Evolutionary conservation across 1,284 basidiomycete genomes (phyloP).

Genomic region (Heliocybe sulcata): DNA sequence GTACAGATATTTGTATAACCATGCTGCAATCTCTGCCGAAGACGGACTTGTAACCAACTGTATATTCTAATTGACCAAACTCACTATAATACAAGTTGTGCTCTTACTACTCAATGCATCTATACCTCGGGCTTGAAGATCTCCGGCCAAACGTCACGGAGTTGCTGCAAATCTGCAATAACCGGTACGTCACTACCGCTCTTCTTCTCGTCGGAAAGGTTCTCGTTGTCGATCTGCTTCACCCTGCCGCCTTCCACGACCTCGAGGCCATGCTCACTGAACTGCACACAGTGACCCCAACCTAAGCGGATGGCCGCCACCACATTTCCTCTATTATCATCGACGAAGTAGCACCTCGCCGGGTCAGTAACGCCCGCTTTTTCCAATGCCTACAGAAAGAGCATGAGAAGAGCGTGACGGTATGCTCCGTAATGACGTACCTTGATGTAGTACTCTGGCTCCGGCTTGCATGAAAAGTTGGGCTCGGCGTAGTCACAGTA

Average conservation of each 20-base stretch:
- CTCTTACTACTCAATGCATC: background rate
- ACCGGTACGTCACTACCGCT: constrained; percentile 35
- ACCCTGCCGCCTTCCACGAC: constrained; percentile 53
- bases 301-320: constrained; percentile 54
- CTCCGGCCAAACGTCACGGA: constrained; percentile 65
- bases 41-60: no score
- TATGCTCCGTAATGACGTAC: constrained; percentile 27
- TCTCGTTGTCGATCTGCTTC: constrained; percentile 40
- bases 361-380: constrained; percentile 53
- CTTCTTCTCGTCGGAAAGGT: constrained; percentile 18
- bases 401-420: background rate
- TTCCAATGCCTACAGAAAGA: constrained; percentile 46
- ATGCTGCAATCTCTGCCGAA: no score
- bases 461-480: constrained; percentile 81
- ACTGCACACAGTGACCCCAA: constrained; percentile 70
- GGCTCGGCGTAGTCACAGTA: constrained; percentile 74
- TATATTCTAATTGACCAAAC: no score
- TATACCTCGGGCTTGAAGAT: constrained; percentile 39
- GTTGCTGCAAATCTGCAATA: constrained; percentile 49
- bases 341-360: constrained; percentile 66
- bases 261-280: constrained; percentile 59
- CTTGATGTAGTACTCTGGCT: constrained; percentile 58
- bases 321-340: constrained; percentile 67
- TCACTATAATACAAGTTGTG: no score
- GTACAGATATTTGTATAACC: no score